These are phyloP conservation scores for Fusarium heterosporum DNA, from an alignment of 2,329 filamentous ascomycete genomes.

Conservation along the genomic window DNA sequence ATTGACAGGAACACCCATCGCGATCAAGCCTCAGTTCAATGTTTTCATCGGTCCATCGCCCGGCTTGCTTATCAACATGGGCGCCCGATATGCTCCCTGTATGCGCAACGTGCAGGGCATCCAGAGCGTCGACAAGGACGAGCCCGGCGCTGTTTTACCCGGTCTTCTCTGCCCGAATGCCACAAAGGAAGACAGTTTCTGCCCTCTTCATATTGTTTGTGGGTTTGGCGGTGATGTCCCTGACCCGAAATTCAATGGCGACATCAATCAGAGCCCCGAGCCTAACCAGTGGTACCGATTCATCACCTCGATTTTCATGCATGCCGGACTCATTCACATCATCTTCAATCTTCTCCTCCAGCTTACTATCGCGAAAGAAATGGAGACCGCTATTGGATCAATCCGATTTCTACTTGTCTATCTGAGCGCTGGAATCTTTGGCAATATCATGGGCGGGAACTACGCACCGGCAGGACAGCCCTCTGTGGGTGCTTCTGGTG, in stretches of 20 bases:
- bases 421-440: conserved; percentile 91
- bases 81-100: conserved; percentile 89
- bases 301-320: conserved; percentile 94
- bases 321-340: conserved; percentile 94
- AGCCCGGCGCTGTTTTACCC: conserved; percentile 47
- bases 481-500: conserved; percentile 89
- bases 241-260: conserved; percentile 70
- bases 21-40: conserved; percentile 88
- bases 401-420: conserved; percentile 92
- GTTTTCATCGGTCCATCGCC: conserved; percentile 96
- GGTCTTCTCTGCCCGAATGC: conserved; percentile 86
- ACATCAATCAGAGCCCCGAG: conserved; percentile 63
- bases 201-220: conserved; percentile 83
- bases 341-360: conserved; percentile 95
- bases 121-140: conserved; percentile 60
- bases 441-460: conserved; percentile 94
- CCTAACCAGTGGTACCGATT: conserved; percentile 98
- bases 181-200: conserved; percentile 71
- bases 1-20: conserved; percentile 81
- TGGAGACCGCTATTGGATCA: conserved; percentile 90
- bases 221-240: conserved; percentile 78
- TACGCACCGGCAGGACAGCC: conserved; percentile 85
- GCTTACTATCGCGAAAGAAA: conserved; percentile 88
- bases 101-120: conserved; percentile 86
- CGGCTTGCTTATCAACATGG: conserved; percentile 96